A percentile compares a stretch with the other conserved stretches of the same genome.
phyloP scores from a whole-genome alignment of 1,139 yeast species.

The Candida tunisiensis region DNA sequence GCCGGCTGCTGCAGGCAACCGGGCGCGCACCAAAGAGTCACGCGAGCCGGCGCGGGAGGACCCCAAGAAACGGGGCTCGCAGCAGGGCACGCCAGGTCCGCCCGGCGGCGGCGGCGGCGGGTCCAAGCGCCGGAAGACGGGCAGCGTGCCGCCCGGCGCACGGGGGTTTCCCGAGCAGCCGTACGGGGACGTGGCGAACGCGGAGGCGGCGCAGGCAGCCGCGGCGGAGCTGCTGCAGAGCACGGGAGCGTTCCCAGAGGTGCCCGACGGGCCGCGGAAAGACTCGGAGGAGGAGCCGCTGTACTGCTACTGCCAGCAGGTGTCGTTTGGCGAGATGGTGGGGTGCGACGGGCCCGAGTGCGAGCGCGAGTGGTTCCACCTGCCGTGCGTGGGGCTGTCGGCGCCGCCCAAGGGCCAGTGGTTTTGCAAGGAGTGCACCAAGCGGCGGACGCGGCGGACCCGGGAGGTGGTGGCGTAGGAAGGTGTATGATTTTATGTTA shows the following conservation, averaged over 20 bases:
- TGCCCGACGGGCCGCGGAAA: conserved; percentile 2
- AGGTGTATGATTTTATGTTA: too few species aligned
- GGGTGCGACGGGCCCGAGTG: conserved; percentile 95
- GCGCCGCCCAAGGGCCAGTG: conserved; percentile 93
- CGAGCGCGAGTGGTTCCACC: conserved; percentile 91
- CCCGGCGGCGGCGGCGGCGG: neutral
- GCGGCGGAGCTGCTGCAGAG: neutral
- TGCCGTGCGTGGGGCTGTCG: conserved; percentile 84
- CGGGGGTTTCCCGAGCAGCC: neutral
- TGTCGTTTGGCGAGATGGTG: conserved; percentile 96
- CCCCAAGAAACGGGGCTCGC: neutral
- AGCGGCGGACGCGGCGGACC: conserved; percentile 1
- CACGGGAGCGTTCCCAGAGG: conserved; percentile 4
- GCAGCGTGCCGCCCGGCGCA: neutral
- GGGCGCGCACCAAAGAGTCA: neutral
- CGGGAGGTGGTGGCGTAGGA: neutral
- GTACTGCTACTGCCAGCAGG: conserved; percentile 92
- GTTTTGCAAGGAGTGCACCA: conserved; percentile 80
- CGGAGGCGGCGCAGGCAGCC: neutral
- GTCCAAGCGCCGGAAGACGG: neutral
- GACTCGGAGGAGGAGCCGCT: conserved; percentile 39
- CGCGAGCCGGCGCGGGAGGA: neutral
- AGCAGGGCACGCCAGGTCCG: conserved; percentile 1
- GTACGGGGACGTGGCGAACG: neutral
- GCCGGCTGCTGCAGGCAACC: neutral